Conservation (phyloP, 495 filamentous ascomycete species). For the Tuber brumale region DNA sequence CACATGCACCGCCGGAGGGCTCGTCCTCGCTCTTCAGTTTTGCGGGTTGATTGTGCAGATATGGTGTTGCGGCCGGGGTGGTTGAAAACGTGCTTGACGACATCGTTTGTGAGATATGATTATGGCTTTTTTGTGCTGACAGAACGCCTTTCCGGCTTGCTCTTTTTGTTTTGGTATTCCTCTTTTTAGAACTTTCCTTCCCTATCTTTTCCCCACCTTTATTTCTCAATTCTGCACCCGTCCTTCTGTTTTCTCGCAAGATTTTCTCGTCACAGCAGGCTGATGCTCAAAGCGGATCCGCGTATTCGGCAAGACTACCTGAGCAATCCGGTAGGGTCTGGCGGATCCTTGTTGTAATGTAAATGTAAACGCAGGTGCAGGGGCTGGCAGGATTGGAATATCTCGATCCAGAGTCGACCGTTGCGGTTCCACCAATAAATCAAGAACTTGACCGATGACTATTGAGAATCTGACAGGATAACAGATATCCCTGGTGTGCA, state of each 20-base stretch:
- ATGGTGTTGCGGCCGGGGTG: neutral
- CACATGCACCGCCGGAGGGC: neutral
- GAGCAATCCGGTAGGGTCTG: constrained; percentile 6
- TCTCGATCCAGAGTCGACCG: neutral
- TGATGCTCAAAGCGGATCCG: neutral
- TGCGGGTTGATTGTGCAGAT: neutral
- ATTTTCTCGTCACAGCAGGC: neutral
- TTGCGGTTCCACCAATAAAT: neutral
- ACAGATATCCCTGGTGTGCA: neutral
- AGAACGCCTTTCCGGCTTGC: neutral
- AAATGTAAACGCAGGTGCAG: constrained; percentile 5
- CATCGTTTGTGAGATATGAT: neutral
- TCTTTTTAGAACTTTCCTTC: neutral
- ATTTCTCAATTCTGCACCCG: too few relatives aligned
- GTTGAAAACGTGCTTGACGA: neutral
- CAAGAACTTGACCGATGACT: constrained; percentile 8
- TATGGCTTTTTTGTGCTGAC: neutral
- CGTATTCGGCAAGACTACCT: neutral
- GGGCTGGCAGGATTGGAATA: neutral
- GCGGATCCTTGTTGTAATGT: neutral
- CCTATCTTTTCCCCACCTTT: neutral
- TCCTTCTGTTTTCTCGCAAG: neutral
- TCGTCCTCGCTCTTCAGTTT: neutral
- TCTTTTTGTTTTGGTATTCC: neutral
- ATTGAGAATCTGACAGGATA: neutral